A percentile compares a stretch with the other conserved stretches of the same genome.
These are phyloP conservation scores for Chlorella vulgaris DNA, from an alignment of 139 green algal genomes.

Conservation along the genomic window DNA sequence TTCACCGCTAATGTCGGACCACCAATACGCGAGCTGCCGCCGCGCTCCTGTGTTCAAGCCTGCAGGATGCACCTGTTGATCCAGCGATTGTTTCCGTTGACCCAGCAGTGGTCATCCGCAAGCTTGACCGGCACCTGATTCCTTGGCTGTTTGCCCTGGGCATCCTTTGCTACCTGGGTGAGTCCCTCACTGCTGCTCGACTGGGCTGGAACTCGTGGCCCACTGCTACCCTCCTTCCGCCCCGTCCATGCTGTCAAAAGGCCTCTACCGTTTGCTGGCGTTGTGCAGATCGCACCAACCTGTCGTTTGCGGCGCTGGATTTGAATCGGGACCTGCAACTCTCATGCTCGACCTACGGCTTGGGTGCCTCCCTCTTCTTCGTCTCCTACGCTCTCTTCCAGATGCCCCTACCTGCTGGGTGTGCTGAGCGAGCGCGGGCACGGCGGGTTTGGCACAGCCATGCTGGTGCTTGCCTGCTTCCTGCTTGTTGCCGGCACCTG, in stretches of 20 bases:
- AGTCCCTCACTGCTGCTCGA: too few species aligned
- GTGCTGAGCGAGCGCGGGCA: too few species aligned
- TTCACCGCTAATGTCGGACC: too few species aligned
- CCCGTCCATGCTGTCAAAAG: too few species aligned
- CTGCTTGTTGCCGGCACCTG: too few species aligned
- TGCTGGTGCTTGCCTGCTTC: too few species aligned
- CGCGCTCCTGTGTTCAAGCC: neutral
- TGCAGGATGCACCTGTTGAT: neutral
- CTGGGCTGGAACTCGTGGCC: too few species aligned
- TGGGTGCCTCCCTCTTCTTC: conserved; percentile 83
- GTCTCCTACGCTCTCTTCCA: conserved; percentile 66
- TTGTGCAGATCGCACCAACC: conserved; percentile 78
- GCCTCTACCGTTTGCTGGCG: too few species aligned
- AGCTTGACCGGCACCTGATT: conserved; percentile 52
- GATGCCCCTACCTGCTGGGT: too few species aligned
- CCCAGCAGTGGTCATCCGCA: conserved; percentile 32
- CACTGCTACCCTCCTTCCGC: too few species aligned
- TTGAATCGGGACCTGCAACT: conserved; percentile 69
- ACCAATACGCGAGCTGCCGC: too few species aligned
- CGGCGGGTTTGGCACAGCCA: too few species aligned
- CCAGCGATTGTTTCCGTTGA: conserved; percentile 15
- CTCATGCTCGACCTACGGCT: conserved; percentile 66
- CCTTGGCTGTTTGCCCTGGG: conserved; percentile 49
- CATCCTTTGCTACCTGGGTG: conserved; percentile 65
- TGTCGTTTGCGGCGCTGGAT: conserved; percentile 74